Evolutionary conservation across 75 land plant species (phyloP).

Genomic region (Sequoia sempervirens): DNA sequence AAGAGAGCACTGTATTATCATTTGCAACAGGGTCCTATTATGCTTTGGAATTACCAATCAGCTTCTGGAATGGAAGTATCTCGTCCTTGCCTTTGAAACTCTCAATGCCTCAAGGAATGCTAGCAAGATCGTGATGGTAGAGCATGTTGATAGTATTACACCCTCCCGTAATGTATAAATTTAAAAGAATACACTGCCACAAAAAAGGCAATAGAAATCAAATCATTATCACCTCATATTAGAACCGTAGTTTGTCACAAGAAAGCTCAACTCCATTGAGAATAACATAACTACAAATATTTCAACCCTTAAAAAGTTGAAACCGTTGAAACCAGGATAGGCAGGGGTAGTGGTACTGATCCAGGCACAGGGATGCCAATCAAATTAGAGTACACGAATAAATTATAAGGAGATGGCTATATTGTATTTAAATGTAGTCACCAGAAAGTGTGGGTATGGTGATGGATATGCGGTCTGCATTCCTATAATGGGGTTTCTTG

Average conservation of each 20-base stretch:
- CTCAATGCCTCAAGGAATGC: constrained; percentile 60
- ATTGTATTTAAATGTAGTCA: too few relatives aligned
- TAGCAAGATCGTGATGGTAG: constrained; percentile 66
- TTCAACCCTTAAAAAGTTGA: background rate
- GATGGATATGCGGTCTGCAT: too few relatives aligned
- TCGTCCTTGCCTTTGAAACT: constrained; percentile 36
- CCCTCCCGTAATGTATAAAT: constrained; percentile 48
- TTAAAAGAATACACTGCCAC: constrained; percentile 62
- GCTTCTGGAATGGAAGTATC: constrained; percentile 73
- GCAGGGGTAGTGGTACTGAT: too few relatives aligned
- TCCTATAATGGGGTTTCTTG: too few relatives aligned
- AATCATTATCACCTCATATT: background rate
- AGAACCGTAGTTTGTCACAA: background rate
- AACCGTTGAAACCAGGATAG: too few relatives aligned
- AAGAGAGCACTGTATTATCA: constrained; percentile 75
- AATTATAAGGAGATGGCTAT: too few relatives aligned
- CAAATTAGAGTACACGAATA: too few relatives aligned
- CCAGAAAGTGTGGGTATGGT: too few relatives aligned
- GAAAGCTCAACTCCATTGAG: background rate
- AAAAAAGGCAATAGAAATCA: background rate
- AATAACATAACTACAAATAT: background rate
- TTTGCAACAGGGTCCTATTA: constrained; percentile 69
- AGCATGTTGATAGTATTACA: constrained; percentile 87
- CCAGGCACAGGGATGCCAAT: too few relatives aligned
- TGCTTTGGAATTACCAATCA: constrained; percentile 89